Conservation (phyloP, 176 grass and related monocot genomes). For the Bolboschoenus planiculmis region DNA sequence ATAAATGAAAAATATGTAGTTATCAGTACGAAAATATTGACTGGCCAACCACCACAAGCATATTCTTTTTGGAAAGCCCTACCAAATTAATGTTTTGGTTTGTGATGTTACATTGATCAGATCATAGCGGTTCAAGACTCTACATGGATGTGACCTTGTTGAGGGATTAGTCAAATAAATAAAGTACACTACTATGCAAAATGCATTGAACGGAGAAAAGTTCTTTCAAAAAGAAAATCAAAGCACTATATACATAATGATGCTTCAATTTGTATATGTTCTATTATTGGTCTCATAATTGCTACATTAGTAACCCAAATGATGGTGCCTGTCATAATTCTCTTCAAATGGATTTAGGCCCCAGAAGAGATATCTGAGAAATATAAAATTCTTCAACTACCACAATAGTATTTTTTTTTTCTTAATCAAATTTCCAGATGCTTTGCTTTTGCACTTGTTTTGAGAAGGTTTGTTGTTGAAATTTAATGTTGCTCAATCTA, state of each 20-base stretch:
- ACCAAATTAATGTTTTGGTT: neutral
- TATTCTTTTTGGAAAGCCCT: neutral
- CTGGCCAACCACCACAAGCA: neutral
- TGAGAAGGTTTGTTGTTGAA: neutral
- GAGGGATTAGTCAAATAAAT: slow-evolving; percentile 14
- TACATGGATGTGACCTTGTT: neutral
- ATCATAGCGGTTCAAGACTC: neutral
- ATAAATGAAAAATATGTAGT: neutral
- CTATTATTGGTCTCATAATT: neutral
- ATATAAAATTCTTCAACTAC: neutral
- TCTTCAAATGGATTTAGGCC: neutral
- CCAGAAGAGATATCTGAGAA: neutral
- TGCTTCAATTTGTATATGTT: neutral
- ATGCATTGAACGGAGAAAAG: neutral
- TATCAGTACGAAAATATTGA: neutral
- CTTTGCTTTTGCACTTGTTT: neutral
- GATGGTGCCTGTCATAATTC: neutral
- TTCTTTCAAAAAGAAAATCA: neutral
- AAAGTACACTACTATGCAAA: neutral
- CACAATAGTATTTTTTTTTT: neutral
- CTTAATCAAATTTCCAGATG: neutral
- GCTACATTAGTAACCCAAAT: neutral
- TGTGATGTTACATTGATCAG: neutral
- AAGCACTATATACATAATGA: neutral
- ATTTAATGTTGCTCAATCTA: no score